Evolutionary conservation across 2,329 filamentous ascomycete species (phyloP), one percentile per base, ranked within the genome.

Genomic region (Nannizziopsis arthrosporioides): DNA sequence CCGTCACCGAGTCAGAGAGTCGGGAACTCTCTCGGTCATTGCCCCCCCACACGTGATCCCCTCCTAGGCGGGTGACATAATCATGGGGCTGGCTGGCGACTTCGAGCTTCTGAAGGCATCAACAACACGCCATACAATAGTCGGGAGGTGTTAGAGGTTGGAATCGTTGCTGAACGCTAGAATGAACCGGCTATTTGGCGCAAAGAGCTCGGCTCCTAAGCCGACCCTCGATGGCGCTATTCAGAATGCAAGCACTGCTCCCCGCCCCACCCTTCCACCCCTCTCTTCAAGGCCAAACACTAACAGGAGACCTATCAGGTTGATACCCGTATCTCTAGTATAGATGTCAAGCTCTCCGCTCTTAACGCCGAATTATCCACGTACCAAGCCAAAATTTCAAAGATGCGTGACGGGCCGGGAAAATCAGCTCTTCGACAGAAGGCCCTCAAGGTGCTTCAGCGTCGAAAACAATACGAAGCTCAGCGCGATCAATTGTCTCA

Each of bases 161-260:
- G 7, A 27, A 27, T 27, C 3, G 7, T 27, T 27, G 22, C 22
- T 27, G 22, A 27, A 38, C 18, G 3, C 6, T 27, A 74, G 48
- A 54, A 96, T 98, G 92, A 96, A 98, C 68, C 85, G 92, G 59
- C 77, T 98, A 58, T 98, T 98, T 66, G 92, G 92, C 64, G 78
- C 83, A 58, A 92, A 89, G 71, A 83, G 78, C 69, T 82, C 84
- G 55, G 82, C 81, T 54, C 89, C 92, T 47, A 96, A 96, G 70
- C 87, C 92, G 11, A 90, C 85, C 44, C 84, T 95, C 57, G 79
- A 78, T 69, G 75, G 78, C 58, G 89, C 89, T 57, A 94, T 95
- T 61, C 68, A 74, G 65, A 92, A 85, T 74, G 84, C 92, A 67
- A 53, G 68, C 40, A 31, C 8, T 10, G 10, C 46, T 43, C 34